Evolutionary conservation across 352 stramenopile species (phyloP).

Genomic region (Pseudoperonospora humuli): DNA sequence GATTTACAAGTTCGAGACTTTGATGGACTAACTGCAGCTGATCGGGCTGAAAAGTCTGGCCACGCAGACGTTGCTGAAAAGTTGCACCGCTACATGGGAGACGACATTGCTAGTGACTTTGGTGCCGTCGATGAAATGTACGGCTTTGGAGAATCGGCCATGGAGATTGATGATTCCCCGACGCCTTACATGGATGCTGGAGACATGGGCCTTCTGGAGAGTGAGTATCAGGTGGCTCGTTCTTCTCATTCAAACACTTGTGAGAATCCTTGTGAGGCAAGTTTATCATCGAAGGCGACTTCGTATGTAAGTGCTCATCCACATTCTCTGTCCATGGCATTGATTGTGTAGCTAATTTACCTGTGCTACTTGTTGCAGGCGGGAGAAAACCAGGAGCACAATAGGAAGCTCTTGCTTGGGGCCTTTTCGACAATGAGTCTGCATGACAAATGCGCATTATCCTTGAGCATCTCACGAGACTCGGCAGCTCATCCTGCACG

Average conservation of each 20-base stretch:
- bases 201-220: slow-evolving; percentile 29
- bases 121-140: slow-evolving; percentile 17
- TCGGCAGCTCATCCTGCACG: slow-evolving; percentile 19
- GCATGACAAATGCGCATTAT: slow-evolving; percentile 81
- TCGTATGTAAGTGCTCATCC: slow-evolving; percentile 36
- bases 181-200: slow-evolving; percentile 33
- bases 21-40: slow-evolving; percentile 57
- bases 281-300: slow-evolving; percentile 22
- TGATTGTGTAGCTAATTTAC: slow-evolving; percentile 1
- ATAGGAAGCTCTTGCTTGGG: slow-evolving; percentile 72
- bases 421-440: slow-evolving; percentile 86
- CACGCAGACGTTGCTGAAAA: slow-evolving; percentile 39
- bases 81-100: slow-evolving; percentile 38
- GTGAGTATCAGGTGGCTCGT: slow-evolving; percentile 1
- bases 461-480: slow-evolving; percentile 72
- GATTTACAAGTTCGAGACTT: slow-evolving; percentile 64
- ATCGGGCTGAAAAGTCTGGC: slow-evolving; percentile 73
- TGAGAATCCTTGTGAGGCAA: slow-evolving; percentile 26
- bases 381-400: slow-evolving; percentile 73
- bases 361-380: slow-evolving; percentile 20
- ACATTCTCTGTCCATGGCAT: neutral
- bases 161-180: slow-evolving; percentile 42
- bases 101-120: slow-evolving; percentile 4
- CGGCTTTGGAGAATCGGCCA: slow-evolving; percentile 26
- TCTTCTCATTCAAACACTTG: slow-evolving; percentile 25